Evolutionary conservation across 2,329 filamentous ascomycete genomes (phyloP).

Genomic region (Alternaria sp.): DNA sequence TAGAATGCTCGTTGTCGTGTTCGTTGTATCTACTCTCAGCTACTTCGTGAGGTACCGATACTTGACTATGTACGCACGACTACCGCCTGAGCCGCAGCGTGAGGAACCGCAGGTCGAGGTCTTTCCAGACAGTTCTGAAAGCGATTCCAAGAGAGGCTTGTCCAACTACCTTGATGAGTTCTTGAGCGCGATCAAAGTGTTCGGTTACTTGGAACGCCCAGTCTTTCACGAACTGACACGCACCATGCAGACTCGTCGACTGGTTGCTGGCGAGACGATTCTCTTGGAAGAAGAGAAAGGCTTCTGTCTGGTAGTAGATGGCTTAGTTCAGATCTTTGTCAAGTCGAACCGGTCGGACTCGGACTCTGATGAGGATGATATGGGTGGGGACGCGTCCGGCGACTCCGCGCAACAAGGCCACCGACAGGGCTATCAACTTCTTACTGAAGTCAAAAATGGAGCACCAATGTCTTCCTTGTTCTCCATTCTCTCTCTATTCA

Average conservation of each 20-base stretch:
- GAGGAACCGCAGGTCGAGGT: constrained; percentile 96
- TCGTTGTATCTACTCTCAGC: constrained; percentile 81
- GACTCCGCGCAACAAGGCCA: constrained; percentile 71
- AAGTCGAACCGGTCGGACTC: constrained; percentile 72
- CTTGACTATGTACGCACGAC: constrained; percentile 93
- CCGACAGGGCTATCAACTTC: constrained; percentile 87
- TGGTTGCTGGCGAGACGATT: constrained; percentile 94
- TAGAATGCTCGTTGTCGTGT: constrained; percentile 71
- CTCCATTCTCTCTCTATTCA: constrained; percentile 95
- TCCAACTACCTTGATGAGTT: constrained; percentile 99
- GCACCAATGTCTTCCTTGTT: constrained; percentile 98
- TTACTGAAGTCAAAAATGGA: constrained; percentile 97
- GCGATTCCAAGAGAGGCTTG: constrained; percentile 86
- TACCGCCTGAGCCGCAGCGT: constrained; percentile 92
- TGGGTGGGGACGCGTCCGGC: constrained; percentile 50
- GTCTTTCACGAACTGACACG: constrained; percentile 97
- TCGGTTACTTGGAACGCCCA: constrained; percentile 93
- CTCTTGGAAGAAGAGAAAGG: constrained; percentile 97
- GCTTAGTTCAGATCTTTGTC: constrained; percentile 96
- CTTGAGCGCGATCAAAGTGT: constrained; percentile 97
- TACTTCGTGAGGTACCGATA: constrained; percentile 97
- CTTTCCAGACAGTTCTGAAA: constrained; percentile 91
- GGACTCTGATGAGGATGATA: constrained; percentile 56
- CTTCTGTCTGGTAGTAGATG: constrained; percentile 96
- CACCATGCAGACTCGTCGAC: constrained; percentile 96